phyloP scores from a whole-genome alignment of 1,139 yeast genomes.

The Zygoascus meyerae region DNA sequence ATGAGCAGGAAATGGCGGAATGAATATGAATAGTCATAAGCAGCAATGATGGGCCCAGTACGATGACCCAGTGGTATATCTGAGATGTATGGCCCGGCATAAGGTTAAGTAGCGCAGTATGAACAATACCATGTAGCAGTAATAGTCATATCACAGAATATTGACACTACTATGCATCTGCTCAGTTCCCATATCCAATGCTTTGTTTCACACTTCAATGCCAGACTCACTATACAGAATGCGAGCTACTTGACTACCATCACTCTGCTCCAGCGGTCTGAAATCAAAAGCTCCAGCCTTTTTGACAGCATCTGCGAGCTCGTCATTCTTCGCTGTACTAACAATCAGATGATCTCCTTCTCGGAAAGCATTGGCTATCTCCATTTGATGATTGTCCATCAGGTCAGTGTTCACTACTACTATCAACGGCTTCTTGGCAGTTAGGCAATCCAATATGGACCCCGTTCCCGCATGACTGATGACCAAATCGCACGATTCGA shows the following conservation, averaged over 20 bases:
- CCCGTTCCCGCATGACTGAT: conserved; percentile 93
- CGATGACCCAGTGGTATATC: too few species aligned
- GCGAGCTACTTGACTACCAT: conserved; percentile 19
- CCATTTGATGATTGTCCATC: conserved; percentile 84
- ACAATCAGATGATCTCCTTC: conserved; percentile 34
- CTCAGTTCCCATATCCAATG: too few species aligned
- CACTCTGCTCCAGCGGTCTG: conserved; percentile 22
- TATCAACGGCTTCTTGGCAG: conserved; percentile 51
- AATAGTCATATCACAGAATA: too few species aligned
- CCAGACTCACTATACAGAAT: conserved; percentile 27
- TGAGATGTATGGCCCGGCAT: too few species aligned
- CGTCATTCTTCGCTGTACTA: conserved; percentile 12
- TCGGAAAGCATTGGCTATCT: conserved; percentile 60
- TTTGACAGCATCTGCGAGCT: conserved; percentile 16
- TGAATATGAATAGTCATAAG: too few species aligned
- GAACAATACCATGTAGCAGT: too few species aligned
- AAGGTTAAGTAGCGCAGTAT: too few species aligned
- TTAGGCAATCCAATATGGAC: conserved; percentile 71
- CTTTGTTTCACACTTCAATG: background rate
- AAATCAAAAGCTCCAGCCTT: conserved; percentile 14
- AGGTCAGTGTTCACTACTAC: conserved; percentile 64
- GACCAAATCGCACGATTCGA: conserved; percentile 48
- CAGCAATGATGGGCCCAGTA: too few species aligned
- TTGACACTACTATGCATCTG: too few species aligned
- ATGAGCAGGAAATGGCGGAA: too few species aligned